A percentile compares a stretch with the other conserved stretches of the same genome.
Evolutionary conservation across 306 rosid species (phyloP).

Genomic region (Cucurbita moschata): DNA sequence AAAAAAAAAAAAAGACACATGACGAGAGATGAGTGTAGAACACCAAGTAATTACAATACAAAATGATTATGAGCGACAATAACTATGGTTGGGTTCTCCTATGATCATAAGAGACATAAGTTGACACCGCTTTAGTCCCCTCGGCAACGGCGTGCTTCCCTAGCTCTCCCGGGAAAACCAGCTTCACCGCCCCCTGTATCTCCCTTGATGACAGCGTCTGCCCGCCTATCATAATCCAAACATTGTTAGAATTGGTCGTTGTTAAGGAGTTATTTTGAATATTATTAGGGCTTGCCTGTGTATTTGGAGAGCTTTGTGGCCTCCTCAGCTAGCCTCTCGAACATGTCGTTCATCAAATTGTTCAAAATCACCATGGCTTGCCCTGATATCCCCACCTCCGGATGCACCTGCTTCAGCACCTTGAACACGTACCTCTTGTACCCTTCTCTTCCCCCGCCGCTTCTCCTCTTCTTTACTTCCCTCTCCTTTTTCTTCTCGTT

Average conservation of each 20-base stretch:
- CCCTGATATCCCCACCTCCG: constrained; percentile 44
- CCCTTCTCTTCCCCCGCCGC: constrained; percentile 15
- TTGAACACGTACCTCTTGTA: constrained; percentile 50
- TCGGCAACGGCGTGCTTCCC: constrained; percentile 64
- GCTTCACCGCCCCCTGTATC: constrained; percentile 53
- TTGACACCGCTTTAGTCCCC: constrained; percentile 40
- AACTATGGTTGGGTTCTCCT: too few relatives aligned
- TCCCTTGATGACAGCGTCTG: constrained; percentile 38
- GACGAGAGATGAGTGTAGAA: too few relatives aligned
- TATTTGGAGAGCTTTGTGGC: constrained; percentile 34
- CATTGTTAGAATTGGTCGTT: too few relatives aligned
- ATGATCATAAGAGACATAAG: background rate
- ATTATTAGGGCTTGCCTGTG: constrained; percentile 1
- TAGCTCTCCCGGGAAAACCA: constrained; percentile 52
- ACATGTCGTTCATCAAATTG: constrained; percentile 72
- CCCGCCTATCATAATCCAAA: background rate
- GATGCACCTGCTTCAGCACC: constrained; percentile 73
- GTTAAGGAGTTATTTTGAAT: too few relatives aligned
- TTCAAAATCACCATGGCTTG: constrained; percentile 45
- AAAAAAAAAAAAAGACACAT: too few relatives aligned
- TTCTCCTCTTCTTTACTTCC: background rate
- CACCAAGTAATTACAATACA: background rate
- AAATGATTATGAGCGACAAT: background rate
- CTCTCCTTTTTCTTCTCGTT: constrained; percentile 11
- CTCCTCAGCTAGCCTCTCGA: constrained; percentile 51